Evolutionary conservation across 139 green algal species (phyloP), one percentile per base, ranked within the genome.

Genomic region (Chlorella ohadii): DNA sequence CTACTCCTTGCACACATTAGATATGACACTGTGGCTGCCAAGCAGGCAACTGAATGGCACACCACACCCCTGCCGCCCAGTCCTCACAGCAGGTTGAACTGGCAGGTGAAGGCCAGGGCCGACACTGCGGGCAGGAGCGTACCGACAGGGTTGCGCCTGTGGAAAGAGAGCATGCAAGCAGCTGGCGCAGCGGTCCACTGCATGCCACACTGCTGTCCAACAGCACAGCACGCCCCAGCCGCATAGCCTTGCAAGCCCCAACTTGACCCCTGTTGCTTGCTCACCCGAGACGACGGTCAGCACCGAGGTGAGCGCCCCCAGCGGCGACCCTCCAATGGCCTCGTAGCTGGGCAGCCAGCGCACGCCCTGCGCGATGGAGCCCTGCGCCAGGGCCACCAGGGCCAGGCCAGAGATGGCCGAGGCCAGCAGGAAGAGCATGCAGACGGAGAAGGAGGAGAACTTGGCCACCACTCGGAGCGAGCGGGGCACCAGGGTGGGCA

Each of bases 361-460:
- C 51, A 81, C 74, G 9, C 55, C 74, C 3, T 57, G 47, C 11
- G 74, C 74, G 20, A 81, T 47, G 38, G n/a, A 25, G 1, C 74
- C 74, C 16, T n/a, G 31, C 0, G 33, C 55, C 20, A 81, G 22
- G 19, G 74, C 55, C 74, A 55, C 74, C 33, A 25, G 31, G 33
- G 74, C 74, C 74, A 81, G 74, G 13, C 31, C 23, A 19, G 74
- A 57, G 22, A 81, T 81, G 33, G 74, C 19, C 3, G 55, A 65
- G 20, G 74, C 74, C 74, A 81, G 74, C 74, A 81, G 33, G 20
- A 81, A 68, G 55, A 81, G 74, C 74, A 81, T 81, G 74, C 74
- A 81, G 47, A 81, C 74, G 1, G 74, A 81, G 55, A 81, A 68
- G 55, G 55, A 70, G 19, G 44, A 66, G 55, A 81, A 81, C 33